Percentiles rank a stretch among this genome's conserved stretches.
Conservation (phyloP, 805 yeast genomes). For the Ogataea philodendri region DNA sequence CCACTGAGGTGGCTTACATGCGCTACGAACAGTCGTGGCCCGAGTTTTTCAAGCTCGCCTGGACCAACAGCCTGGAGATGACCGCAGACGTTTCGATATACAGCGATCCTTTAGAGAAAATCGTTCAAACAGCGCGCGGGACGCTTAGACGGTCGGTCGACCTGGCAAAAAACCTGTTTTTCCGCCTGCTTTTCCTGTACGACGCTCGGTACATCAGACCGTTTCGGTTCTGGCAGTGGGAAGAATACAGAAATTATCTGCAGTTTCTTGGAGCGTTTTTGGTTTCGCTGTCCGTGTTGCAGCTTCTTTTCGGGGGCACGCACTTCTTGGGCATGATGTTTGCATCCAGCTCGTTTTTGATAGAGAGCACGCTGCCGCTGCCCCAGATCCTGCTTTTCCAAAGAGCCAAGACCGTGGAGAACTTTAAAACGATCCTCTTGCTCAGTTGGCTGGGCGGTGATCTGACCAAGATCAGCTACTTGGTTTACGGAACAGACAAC, state of each 20-base stretch:
- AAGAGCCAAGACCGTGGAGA: conserved; percentile 66
- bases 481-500: conserved; percentile 72
- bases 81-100: background rate
- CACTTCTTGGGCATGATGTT: conserved; percentile 31
- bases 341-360: conserved; percentile 46
- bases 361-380: conserved; percentile 71
- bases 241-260: conserved; percentile 25
- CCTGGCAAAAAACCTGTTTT: conserved; percentile 21
- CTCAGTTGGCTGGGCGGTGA: conserved; percentile 92
- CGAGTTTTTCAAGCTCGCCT: conserved; percentile 20
- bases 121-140: background rate
- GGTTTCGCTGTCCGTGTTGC: conserved; percentile 17
- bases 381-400: conserved; percentile 74
- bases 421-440: conserved; percentile 72
- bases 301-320: conserved; percentile 24
- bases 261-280: conserved; percentile 50
- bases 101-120: background rate
- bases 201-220: conserved; percentile 70
- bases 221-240: conserved; percentile 84
- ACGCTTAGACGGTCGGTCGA: background rate
- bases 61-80: conserved; percentile 1
- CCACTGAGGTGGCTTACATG: conserved; percentile 38
- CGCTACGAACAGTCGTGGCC: conserved; percentile 29
- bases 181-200: conserved; percentile 54
- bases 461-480: conserved; percentile 68